Conservation (phyloP, 2,329 filamentous ascomycete species). For the Phyllosticta ampelicida region DNA sequence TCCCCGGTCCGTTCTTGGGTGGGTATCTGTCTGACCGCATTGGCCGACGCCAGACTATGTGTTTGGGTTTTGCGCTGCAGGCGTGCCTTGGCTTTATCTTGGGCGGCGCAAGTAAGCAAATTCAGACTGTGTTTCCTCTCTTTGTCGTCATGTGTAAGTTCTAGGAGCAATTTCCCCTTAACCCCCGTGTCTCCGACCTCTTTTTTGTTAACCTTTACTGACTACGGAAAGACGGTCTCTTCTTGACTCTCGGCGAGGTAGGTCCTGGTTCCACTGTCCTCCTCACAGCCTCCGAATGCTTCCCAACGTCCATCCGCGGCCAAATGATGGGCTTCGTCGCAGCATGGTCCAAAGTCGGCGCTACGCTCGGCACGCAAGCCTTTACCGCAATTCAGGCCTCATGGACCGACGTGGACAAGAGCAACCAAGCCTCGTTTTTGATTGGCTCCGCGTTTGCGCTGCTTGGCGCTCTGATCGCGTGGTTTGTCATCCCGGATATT, state of each 20-base stretch:
- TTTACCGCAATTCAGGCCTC: conserved; percentile 20
- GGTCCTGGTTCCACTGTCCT: conserved; percentile 19
- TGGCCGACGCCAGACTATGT: conserved; percentile 18
- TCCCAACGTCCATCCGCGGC: conserved; percentile 19
- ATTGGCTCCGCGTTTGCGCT: conserved; percentile 19
- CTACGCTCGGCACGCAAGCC: conserved; percentile 19
- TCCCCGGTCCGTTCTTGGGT: conserved; percentile 20
- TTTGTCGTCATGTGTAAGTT: conserved; percentile 17
- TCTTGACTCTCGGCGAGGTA: conserved; percentile 19
- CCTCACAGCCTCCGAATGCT: conserved; percentile 17
- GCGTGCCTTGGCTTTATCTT: conserved; percentile 19
- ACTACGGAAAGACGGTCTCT: conserved; percentile 14
- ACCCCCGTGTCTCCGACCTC: too few species aligned
- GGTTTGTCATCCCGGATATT: conserved; percentile 22
- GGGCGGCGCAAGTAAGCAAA: conserved; percentile 17
- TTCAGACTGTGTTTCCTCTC: conserved; percentile 21
- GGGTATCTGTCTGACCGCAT: conserved; percentile 19
- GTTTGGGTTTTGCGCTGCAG: conserved; percentile 17
- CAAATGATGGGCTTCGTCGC: conserved; percentile 19
- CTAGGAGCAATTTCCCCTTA: too few species aligned
- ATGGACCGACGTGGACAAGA: conserved; percentile 17
- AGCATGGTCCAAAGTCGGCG: conserved; percentile 18
- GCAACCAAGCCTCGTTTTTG: conserved; percentile 19
- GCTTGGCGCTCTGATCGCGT: conserved; percentile 17
- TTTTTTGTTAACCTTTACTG: too few species aligned